A percentile compares a stretch with the other conserved stretches of the same genome.
phyloP scores from a whole-genome alignment of 2,329 filamentous ascomycete genomes.

The Pezicula radicicola region DNA sequence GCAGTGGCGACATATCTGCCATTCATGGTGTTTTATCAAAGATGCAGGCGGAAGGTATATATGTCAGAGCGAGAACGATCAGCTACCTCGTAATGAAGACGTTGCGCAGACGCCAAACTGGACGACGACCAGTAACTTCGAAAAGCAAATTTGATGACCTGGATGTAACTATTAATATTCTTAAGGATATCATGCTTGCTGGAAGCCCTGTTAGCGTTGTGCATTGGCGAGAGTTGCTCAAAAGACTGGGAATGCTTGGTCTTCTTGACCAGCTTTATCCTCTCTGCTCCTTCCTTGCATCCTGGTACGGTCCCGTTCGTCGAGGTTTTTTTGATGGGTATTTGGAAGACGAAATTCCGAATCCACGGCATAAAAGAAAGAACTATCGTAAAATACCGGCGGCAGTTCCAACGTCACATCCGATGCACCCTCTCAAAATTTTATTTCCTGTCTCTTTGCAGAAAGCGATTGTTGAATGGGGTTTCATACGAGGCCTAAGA shows the following conservation, averaged over 20 bases:
- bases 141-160: constrained; percentile 26
- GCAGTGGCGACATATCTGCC: constrained; percentile 29
- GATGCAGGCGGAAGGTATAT: constrained; percentile 43
- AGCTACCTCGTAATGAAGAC: constrained; percentile 35
- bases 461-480: constrained; percentile 45
- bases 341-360: not conserved
- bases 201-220: constrained; percentile 37
- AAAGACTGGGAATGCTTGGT: constrained; percentile 54
- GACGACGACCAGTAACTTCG: constrained; percentile 13
- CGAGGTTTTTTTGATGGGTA: constrained; percentile 8
- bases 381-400: constrained; percentile 8
- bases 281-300: constrained; percentile 46
- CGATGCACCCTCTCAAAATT: constrained; percentile 30
- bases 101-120: constrained; percentile 33
- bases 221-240: constrained; percentile 56
- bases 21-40: constrained; percentile 32
- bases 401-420: constrained; percentile 16
- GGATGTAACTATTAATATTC: constrained; percentile 37
- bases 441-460: constrained; percentile 42
- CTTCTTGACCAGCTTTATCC: constrained; percentile 48
- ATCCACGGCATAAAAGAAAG: constrained; percentile 4
- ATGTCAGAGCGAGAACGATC: constrained; percentile 40
- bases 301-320: constrained; percentile 29
- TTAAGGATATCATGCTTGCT: constrained; percentile 42
- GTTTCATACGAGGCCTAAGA: constrained; percentile 33